Evolutionary conservation across 2,329 filamentous ascomycete species (phyloP).

Genomic region (Pochonia chlamydosporia): DNA sequence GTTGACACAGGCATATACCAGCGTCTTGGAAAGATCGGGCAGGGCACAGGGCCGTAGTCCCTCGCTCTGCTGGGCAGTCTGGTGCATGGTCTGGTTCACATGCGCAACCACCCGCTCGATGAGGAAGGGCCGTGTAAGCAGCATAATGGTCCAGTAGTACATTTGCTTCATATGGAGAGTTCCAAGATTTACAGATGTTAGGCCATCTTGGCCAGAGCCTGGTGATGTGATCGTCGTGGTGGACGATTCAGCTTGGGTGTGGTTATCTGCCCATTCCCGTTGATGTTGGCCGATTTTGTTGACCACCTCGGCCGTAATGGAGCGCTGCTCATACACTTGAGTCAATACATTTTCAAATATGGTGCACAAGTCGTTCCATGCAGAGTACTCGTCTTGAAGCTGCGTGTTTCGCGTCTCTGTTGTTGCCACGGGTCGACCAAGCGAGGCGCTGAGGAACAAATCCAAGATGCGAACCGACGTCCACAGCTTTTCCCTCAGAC

Average conservation of each 20-base stretch:
- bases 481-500: slow-evolving; percentile 18
- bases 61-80: not conserved
- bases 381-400: slow-evolving; percentile 16
- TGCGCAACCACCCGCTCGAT: slow-evolving; percentile 18
- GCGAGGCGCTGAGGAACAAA: slow-evolving; percentile 17
- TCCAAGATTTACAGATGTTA: not conserved
- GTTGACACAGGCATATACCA: slow-evolving; percentile 21
- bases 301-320: slow-evolving; percentile 13
- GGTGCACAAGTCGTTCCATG: slow-evolving; percentile 1
- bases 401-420: slow-evolving; percentile 11
- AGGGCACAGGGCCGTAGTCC: too few relatives aligned
- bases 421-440: slow-evolving; percentile 19
- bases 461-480: slow-evolving; percentile 18
- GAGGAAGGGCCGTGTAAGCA: slow-evolving; percentile 24
- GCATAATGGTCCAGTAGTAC: slow-evolving; percentile 28
- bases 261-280: slow-evolving; percentile 15
- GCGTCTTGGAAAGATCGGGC: slow-evolving; percentile 3
- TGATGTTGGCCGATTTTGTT: slow-evolving; percentile 20
- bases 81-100: not conserved
- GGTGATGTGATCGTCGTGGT: too few relatives aligned
- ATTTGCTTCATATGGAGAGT: slow-evolving; percentile 20
- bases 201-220: not conserved
- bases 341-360: slow-evolving; percentile 25
- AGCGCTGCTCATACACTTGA: slow-evolving; percentile 20
- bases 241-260: not conserved